These are phyloP conservation scores for Symbiodinium pilosum DNA, from an alignment of 73 alveolate species.

Conservation along the genomic window DNA sequence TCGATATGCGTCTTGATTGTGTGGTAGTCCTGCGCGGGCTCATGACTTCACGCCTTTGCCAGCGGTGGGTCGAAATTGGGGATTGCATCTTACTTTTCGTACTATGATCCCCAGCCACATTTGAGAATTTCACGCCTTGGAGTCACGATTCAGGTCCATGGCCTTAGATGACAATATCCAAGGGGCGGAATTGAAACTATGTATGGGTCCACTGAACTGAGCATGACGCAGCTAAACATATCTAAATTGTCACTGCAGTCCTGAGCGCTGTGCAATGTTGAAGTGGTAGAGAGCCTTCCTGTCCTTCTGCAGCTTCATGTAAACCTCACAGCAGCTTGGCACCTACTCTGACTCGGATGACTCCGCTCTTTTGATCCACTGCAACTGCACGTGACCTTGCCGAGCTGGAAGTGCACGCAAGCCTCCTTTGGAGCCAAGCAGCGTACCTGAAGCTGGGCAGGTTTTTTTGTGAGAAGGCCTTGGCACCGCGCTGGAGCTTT, in stretches of 20 bases:
- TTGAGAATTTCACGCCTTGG: constrained; percentile 54
- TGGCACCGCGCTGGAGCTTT: neutral
- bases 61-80: neutral
- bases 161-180: neutral
- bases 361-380: neutral
- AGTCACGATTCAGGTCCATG: constrained; percentile 92
- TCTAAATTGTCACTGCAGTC: too few relatives aligned
- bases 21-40: constrained; percentile 51
- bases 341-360: neutral
- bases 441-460: constrained; percentile 28
- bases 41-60: neutral
- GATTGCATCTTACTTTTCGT: too few relatives aligned
- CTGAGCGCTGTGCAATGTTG: too few relatives aligned
- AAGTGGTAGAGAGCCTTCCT: constrained; percentile 91
- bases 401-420: constrained; percentile 90
- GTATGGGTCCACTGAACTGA: too few relatives aligned
- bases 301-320: constrained; percentile 93
- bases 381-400: constrained; percentile 43
- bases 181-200: neutral
- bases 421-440: constrained; percentile 93
- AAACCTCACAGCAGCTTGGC: too few relatives aligned
- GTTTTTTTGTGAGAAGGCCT: neutral
- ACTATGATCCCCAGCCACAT: too few relatives aligned
- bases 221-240: too few relatives aligned
- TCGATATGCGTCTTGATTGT: constrained; percentile 88